Conservation (phyloP, 192 early-diverging fungal genomes). For the Haplosporangium gracile region DNA sequence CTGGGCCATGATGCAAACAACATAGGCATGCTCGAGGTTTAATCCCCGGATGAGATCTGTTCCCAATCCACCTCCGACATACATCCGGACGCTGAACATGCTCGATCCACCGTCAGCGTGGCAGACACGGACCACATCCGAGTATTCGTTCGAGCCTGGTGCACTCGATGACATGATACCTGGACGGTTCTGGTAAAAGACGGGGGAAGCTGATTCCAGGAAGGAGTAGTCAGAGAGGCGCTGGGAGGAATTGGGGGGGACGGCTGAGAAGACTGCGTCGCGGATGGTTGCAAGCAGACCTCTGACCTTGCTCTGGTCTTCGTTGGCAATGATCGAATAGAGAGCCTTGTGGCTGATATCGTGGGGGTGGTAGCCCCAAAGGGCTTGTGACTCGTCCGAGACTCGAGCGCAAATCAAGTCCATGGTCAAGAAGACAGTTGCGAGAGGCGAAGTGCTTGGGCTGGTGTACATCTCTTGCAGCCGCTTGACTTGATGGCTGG, state of each 20-base stretch:
- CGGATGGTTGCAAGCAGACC: slow-evolving; percentile 55
- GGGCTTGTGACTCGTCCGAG: slow-evolving; percentile 62
- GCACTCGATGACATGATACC: slow-evolving; percentile 54
- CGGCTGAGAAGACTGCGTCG: slow-evolving; percentile 51
- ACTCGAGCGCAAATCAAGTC: slow-evolving; percentile 65
- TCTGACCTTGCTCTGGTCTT: slow-evolving; percentile 59
- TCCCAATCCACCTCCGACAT: slow-evolving; percentile 73
- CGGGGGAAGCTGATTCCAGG: slow-evolving; percentile 37
- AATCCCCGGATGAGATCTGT: slow-evolving; percentile 60
- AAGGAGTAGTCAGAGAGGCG: slow-evolving; percentile 25
- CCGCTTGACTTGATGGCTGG: slow-evolving; percentile 39
- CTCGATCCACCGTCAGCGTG: slow-evolving; percentile 59
- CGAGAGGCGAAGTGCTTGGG: slow-evolving; percentile 36
- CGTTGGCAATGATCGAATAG: slow-evolving; percentile 59
- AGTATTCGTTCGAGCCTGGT: slow-evolving; percentile 58
- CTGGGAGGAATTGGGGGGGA: slow-evolving; percentile 22
- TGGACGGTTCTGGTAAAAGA: slow-evolving; percentile 56
- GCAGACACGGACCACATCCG: slow-evolving; percentile 63
- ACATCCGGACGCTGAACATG: slow-evolving; percentile 61
- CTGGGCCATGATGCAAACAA: slow-evolving; percentile 61
- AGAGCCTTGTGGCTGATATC: slow-evolving; percentile 67
- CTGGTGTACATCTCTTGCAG: slow-evolving; percentile 42
- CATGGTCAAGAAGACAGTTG: slow-evolving; percentile 65
- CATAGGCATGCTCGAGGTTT: slow-evolving; percentile 63
- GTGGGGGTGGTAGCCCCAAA: slow-evolving; percentile 68